Base-by-base conservation (phyloP, 495 filamentous ascomycete genomes). In the Clavariopsis aquatica region DNA sequence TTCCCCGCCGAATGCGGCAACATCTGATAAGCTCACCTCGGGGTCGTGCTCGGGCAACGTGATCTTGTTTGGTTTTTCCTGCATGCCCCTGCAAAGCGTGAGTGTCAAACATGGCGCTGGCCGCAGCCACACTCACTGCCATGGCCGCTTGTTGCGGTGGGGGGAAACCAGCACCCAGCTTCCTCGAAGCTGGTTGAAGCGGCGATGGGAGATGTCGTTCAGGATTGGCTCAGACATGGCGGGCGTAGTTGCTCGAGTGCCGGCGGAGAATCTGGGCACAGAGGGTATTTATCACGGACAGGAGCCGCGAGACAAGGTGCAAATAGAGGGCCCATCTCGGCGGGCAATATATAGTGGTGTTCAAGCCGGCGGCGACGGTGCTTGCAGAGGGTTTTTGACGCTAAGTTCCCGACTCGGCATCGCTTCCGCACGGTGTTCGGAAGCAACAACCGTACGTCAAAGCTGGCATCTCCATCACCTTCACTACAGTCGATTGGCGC, bases 181-280 rank as follows among this genome's bases (percentile, higher is more conserved):
- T 27, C 90, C 92, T 43, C 88, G 86, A 49, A 99, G 78, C 28
- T 92, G 92, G 74, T 99, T 99, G 76, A 87, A 98, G 68, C 94
- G 87, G 66, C 95, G 82, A 74, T 99, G 94, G 29, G 94, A 97
- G 71, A 99, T 97, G 73, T 98, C 93, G 80, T 99, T 85, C 22
- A 99, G 89, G 49, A 99, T 89, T 54, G 78, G 81, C 67, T 86
- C 84, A 29, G 79, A 77, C 86, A 89, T 88, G 49, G 55, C 71
- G 59, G 51, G 34, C 3, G 28, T 20, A 26, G 22, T 19, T 28
- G 49, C n/a, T 57, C 9, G 41, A 60, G 20, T 24, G 38, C 55
- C 47, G 17, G 24, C 10, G 8, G 38, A 5, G 36, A 19, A 12
- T 27, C 41, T 9, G 38, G 55, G 1, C 23, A 29, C 24, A 28